Evolutionary conservation across 2,329 filamentous ascomycete species (phyloP), one percentile per base, ranked within the genome.

Genomic region (Monilinia fructigena): DNA sequence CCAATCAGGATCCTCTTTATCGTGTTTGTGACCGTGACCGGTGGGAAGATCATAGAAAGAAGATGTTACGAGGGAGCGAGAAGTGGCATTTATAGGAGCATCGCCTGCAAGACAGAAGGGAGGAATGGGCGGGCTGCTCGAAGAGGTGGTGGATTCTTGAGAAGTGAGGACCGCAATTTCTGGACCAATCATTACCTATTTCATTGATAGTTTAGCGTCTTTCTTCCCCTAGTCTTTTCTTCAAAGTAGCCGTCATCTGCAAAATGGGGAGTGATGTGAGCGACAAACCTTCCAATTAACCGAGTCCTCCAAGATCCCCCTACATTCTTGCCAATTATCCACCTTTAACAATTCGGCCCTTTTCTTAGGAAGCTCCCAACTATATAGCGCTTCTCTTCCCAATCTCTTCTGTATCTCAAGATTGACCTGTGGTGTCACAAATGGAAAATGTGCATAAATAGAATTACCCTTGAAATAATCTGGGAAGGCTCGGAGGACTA

Each of bases 401-500:
- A 93, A 80, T 56, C 85, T 81, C 54, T 83, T 85, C 70, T 93
- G 82, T 68, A 92, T 92, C 72, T 85, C 86, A 67, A 82, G 78
- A 76, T 91, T 93, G 74, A 92, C 90, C 0, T 81, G 80, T 0
- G 91, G 90, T 2, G 89, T 87, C 1, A 84, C 86, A 74, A 87
- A 83, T 56, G 70, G 67, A 20, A 64, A 23, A 75, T 93, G 90
- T 0, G 89, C 90, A 69, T 94, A 95, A 63, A 92, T 86, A 0
- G 89, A 92, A 79, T 94, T 88, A 23, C 82, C 78, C 74, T 84
- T 85, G 82, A 92, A 94, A 78, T 91, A 88, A 70, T 89, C 83
- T 1, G 91, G 91, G 81, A 95, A 91, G 0, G 90, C 89, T 10
- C 89, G 84, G 47, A 90, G 80, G 75, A 93, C 88, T 31, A 96